phyloP scores from a whole-genome alignment of 148 eudicot genomes.

The Chenopodium formosanum region DNA sequence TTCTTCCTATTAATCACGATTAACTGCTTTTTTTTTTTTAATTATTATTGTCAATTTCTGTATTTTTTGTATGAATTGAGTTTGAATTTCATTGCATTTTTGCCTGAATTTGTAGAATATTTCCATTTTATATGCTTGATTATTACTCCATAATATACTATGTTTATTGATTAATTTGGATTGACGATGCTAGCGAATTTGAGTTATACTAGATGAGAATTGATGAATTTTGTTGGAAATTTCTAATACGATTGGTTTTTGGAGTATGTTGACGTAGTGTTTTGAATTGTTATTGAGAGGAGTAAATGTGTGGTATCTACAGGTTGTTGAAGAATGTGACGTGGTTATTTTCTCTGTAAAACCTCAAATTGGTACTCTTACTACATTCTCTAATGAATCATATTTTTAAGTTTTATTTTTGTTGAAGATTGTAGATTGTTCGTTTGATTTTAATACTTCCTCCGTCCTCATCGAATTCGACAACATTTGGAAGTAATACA shows the following conservation, averaged over 20 bases:
- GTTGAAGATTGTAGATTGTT: not conserved
- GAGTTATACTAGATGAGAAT: not conserved
- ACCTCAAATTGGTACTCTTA: constrained; percentile 73
- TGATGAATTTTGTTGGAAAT: not conserved
- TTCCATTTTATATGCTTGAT: not conserved
- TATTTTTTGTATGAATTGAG: not conserved
- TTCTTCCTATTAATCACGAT: not conserved
- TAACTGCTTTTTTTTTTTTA: not conserved
- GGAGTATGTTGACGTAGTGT: not conserved
- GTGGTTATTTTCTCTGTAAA: constrained; percentile 80
- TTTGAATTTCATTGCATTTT: not conserved
- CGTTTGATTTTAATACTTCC: not conserved
- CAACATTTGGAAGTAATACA: not conserved
- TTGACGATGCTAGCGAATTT: not conserved
- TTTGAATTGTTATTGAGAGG: not conserved
- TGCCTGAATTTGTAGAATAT: not conserved
- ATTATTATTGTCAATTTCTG: not conserved
- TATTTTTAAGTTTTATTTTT: not conserved
- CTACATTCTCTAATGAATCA: not conserved
- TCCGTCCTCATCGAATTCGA: not conserved
- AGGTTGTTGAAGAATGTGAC: constrained; percentile 80
- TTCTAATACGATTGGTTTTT: not conserved
- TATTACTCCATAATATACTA: not conserved
- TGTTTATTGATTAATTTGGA: not conserved
- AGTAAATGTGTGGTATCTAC: constrained; percentile 11